Evolutionary conservation across 106 monocot genomes (phyloP).

Genomic region (Vanilla planifolia): DNA sequence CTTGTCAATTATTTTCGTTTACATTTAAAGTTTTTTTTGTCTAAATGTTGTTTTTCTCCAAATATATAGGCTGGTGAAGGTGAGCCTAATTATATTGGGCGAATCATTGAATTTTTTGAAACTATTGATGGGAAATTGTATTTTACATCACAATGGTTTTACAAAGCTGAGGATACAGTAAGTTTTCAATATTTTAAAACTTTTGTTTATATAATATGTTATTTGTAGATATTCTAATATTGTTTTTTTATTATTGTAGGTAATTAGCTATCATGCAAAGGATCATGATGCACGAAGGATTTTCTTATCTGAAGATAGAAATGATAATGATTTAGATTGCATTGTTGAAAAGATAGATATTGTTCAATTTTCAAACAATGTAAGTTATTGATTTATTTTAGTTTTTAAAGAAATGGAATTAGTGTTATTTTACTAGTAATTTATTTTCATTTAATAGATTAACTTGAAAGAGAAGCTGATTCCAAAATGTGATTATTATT

Average conservation of each 20-base stretch:
- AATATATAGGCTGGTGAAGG: constrained; percentile 26
- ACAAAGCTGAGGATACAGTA: constrained; percentile 31
- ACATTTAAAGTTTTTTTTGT: too few species aligned
- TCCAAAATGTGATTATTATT: constrained; percentile 15
- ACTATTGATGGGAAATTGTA: constrained; percentile 9
- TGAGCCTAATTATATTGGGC: constrained; percentile 18
- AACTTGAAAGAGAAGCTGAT: constrained; percentile 7
- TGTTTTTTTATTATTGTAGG: constrained; percentile 9
- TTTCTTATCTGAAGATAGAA: constrained; percentile 24
- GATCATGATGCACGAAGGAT: constrained; percentile 25
- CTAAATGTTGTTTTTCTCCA: too few species aligned
- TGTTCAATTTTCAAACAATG: constrained; percentile 15
- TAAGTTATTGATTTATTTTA: neutral
- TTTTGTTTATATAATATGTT: neutral
- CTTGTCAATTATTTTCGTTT: too few species aligned
- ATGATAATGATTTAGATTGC: constrained; percentile 28
- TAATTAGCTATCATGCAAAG: constrained; percentile 16
- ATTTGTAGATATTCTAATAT: neutral
- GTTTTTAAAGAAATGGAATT: too few species aligned
- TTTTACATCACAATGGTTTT: constrained; percentile 33
- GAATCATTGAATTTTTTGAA: constrained; percentile 31
- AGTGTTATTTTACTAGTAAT: neutral
- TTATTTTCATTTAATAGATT: constrained; percentile 2
- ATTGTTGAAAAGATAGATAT: constrained; percentile 20
- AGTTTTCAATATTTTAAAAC: neutral